These are phyloP conservation scores for Isatis tinctoria DNA, from an alignment of 345 rosid genomes.

Conservation along the genomic window DNA sequence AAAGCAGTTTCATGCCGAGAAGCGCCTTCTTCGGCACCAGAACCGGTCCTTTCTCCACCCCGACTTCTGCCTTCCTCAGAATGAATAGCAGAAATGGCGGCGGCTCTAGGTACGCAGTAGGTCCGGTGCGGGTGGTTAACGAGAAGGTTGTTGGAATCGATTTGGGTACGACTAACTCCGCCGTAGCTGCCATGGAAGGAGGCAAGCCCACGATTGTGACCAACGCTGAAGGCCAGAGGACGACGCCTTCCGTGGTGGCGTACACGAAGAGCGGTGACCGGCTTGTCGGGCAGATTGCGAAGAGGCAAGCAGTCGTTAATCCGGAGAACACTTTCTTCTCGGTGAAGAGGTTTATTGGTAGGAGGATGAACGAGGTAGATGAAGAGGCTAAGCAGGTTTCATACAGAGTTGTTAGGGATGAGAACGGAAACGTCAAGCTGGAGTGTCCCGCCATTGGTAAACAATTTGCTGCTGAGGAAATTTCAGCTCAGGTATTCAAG, in stretches of 20 bases:
- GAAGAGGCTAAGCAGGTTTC: constrained; percentile 97
- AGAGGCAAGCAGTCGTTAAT: constrained; percentile 96
- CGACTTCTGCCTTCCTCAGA: constrained; percentile 48
- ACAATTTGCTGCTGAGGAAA: constrained; percentile 96
- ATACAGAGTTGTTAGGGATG: constrained; percentile 78
- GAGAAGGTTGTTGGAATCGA: constrained; percentile 98
- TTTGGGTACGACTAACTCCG: constrained; percentile 94
- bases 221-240: constrained; percentile 95
- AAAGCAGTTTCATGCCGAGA: constrained; percentile 16
- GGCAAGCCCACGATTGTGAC: constrained; percentile 97
- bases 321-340: constrained; percentile 98
- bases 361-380: constrained; percentile 93
- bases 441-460: constrained; percentile 92
- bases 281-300: constrained; percentile 96
- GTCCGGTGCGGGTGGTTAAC: constrained; percentile 62
- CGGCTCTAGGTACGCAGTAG: constrained; percentile 41
- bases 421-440: constrained; percentile 87
- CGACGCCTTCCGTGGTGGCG: constrained; percentile 97
- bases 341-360: constrained; percentile 95
- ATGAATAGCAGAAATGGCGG: constrained; percentile 14
- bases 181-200: constrained; percentile 99
- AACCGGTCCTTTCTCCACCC: constrained; percentile 25
- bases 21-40: constrained; percentile 57
- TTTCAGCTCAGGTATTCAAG: constrained; percentile 85
- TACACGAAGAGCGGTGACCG: constrained; percentile 85